phyloP scores from a whole-genome alignment of 2,329 filamentous ascomycete genomes.

The Monosporascus sp. region DNA sequence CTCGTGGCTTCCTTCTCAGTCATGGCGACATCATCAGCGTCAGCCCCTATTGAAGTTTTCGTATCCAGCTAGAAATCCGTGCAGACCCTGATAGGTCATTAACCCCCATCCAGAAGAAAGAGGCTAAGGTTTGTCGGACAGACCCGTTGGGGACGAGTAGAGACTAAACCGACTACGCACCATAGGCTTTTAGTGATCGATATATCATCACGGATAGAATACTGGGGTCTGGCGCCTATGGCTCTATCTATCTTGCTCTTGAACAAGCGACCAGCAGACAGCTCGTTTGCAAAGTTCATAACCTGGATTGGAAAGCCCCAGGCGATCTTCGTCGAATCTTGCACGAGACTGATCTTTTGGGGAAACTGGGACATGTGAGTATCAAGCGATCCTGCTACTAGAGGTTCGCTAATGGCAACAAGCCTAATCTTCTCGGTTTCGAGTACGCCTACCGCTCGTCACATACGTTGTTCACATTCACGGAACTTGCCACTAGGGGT shows the following conservation, averaged over 20 bases:
- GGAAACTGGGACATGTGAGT: constrained; percentile 49
- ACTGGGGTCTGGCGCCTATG: constrained; percentile 50
- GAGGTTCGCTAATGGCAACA: not conserved
- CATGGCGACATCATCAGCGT: constrained; percentile 45
- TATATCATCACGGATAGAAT: constrained; percentile 44
- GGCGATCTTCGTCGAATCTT: constrained; percentile 32
- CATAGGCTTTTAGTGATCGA: constrained; percentile 38
- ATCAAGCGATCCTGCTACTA: not conserved
- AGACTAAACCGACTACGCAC: constrained; percentile 10
- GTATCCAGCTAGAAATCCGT: constrained; percentile 23
- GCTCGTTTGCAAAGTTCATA: constrained; percentile 64
- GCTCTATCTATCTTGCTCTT: constrained; percentile 48
- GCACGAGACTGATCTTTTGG: constrained; percentile 48
- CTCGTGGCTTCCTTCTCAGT: constrained; percentile 42
- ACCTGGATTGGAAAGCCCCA: constrained; percentile 34
- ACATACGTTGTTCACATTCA: constrained; percentile 50
- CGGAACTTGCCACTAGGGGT: constrained; percentile 50
- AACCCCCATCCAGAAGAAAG: constrained; percentile 25
- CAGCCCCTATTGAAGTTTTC: constrained; percentile 31
- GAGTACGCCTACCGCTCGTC: constrained; percentile 45
- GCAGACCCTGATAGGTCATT: constrained; percentile 8
- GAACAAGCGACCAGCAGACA: constrained; percentile 51
- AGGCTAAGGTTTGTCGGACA: constrained; percentile 26
- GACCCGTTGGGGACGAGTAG: not conserved
- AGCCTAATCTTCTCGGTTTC: constrained; percentile 53